Base-by-base conservation (phyloP, 345 rosid genomes). In the Melastoma malabathricum region DNA sequence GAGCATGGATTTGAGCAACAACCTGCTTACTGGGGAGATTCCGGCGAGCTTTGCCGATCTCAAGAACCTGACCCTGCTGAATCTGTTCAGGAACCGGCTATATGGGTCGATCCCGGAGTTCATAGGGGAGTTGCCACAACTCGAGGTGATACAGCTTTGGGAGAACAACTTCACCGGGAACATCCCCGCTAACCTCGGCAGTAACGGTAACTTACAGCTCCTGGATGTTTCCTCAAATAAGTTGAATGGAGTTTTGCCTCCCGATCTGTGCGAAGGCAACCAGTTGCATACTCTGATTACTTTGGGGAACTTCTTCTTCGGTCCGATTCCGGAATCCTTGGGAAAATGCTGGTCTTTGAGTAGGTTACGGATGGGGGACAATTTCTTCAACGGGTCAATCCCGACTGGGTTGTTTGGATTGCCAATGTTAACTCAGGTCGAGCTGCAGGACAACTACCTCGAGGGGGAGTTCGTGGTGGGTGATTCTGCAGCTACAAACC, bases 301-400 rank as follows among this genome's bases (percentile, higher is more conserved):
- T 20, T 55, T 75, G 1, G 63, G 57, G n/a, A 75, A 75, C 53
- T 75, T 75, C 69, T 49, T 75, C 54, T 62, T 71, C 20, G 80
- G 80, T 2, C 76, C 74, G 25, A 71, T 75, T 23, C 80, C 80
- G 1, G 72, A 65, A 44, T 56, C 74, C 1, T 49, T 75, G 1
- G 80, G 80, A 3, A 25, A 58, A 51, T 75, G 80, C 52, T 50
- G 50, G 64, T 68, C 80, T 19, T 49, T 75, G 52, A 60, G 54
- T 52, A 45, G 80, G 64, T 68, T 75, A 17, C 64, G 80, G 15
- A 75, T 75, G 80, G 80, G 80, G 13, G 76, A 71, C 3, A 75
- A 75, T 61, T 75, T 34, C 57, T 59, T 75, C 5, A 75, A 75
- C 44, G 74, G 80, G 9, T 71, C 80, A n/a, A 68, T 75, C 4